Evolutionary conservation across 2,329 filamentous ascomycete genomes (phyloP).

Genomic region (Venturiaceae sp.): DNA sequence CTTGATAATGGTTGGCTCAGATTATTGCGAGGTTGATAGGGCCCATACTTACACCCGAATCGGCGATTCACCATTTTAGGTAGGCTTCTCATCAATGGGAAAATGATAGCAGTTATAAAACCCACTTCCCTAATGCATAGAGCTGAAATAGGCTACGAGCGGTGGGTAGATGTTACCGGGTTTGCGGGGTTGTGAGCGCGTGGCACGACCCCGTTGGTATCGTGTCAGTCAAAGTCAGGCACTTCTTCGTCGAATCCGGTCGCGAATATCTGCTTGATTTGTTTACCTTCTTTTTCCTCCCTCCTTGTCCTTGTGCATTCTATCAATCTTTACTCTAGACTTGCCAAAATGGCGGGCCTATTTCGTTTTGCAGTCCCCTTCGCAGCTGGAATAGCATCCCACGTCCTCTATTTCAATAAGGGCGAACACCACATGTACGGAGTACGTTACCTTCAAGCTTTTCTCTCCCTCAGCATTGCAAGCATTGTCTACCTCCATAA

Average conservation of each 20-base stretch:
- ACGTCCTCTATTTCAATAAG: conserved; percentile 12
- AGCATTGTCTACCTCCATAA: neutral
- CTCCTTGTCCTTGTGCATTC: neutral
- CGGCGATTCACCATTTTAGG: neutral
- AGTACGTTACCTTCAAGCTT: conserved; percentile 9
- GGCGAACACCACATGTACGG: conserved; percentile 14
- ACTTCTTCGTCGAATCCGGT: neutral
- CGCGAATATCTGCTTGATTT: neutral
- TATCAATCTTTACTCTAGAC: neutral
- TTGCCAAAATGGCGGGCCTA: neutral
- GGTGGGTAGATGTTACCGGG: too few relatives aligned
- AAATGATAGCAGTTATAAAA: neutral
- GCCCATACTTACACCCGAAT: too few relatives aligned
- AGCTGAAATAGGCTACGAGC: neutral
- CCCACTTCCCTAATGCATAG: neutral
- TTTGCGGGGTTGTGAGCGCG: neutral
- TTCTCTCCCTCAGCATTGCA: neutral
- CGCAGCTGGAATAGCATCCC: conserved; percentile 9
- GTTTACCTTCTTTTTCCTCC: neutral
- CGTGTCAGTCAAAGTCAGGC: neutral
- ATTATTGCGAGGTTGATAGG: too few relatives aligned
- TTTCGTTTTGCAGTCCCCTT: neutral
- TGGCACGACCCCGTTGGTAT: neutral
- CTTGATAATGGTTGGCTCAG: too few relatives aligned
- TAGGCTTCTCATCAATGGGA: neutral